phyloP scores from a whole-genome alignment of 2,329 filamentous ascomycete species.

The Botrytis galanthina region DNA sequence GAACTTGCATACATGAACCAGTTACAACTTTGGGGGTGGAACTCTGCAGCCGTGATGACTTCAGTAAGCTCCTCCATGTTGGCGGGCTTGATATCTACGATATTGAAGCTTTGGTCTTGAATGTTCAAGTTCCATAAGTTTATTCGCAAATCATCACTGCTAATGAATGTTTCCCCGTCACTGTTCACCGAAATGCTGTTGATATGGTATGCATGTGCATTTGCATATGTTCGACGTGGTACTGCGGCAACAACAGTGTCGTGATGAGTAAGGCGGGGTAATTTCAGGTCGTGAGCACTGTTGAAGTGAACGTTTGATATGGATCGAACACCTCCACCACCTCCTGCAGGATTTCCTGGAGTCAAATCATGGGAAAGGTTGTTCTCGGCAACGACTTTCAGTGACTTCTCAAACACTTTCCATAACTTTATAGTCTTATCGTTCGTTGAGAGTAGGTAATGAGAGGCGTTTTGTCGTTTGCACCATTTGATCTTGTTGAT shows the following conservation, averaged over 20 bases:
- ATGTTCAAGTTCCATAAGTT: constrained; percentile 99
- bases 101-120: constrained; percentile 99
- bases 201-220: constrained; percentile 98
- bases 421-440: constrained; percentile 99
- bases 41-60: constrained; percentile 97
- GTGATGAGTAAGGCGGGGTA: constrained; percentile 94
- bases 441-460: constrained; percentile 97
- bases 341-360: constrained; percentile 65
- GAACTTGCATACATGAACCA: constrained; percentile 99
- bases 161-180: constrained; percentile 98
- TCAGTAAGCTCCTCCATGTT: constrained; percentile 99
- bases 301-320: constrained; percentile 74
- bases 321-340: constrained; percentile 72
- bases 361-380: constrained; percentile 95
- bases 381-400: constrained; percentile 98
- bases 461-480: constrained; percentile 93
- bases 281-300: constrained; percentile 78
- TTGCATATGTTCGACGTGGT: constrained; percentile 92
- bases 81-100: constrained; percentile 98
- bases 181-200: constrained; percentile 99
- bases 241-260: constrained; percentile 97
- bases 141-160: constrained; percentile 94
- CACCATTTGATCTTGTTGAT: constrained; percentile 99
- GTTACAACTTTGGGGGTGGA: constrained; percentile 95
- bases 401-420: constrained; percentile 99